A percentile compares a stretch with the other conserved stretches of the same genome.
These are phyloP conservation scores for Leishmania lainsoni DNA, from an alignment of 208 protist genomes.

Conservation along the genomic window DNA sequence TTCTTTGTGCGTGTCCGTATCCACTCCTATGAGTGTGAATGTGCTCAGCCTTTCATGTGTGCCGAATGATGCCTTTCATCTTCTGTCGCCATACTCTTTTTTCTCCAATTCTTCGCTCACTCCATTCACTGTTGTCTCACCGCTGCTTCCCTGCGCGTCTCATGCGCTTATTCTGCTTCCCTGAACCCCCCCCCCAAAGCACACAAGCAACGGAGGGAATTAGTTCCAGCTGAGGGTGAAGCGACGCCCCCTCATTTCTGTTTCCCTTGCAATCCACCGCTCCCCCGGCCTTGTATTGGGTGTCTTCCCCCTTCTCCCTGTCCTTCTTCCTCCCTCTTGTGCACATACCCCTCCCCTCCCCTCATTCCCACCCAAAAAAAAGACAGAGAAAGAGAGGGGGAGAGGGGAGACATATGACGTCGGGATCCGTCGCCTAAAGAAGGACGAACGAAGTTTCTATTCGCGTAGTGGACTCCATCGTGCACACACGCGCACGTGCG, in stretches of 20 bases:
- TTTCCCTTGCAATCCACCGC: background rate
- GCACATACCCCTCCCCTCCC: background rate
- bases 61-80: background rate
- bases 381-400: slow-evolving; percentile 1
- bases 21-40: background rate
- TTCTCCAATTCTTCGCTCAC: background rate
- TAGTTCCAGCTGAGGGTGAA: background rate
- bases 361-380: background rate
- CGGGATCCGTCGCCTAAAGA: too few relatives aligned
- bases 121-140: background rate
- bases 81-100: background rate
- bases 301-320: background rate
- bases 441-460: background rate
- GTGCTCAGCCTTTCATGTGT: background rate
- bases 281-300: background rate
- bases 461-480: background rate
- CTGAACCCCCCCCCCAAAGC: background rate
- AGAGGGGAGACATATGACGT: background rate
- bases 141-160: background rate
- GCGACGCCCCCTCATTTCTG: background rate
- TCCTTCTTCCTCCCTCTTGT: background rate
- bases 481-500: background rate
- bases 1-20: background rate
- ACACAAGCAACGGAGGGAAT: background rate
- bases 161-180: too few relatives aligned